phyloP scores from a whole-genome alignment of 106 monocot genomes.

The Amphibolis antarctica region DNA sequence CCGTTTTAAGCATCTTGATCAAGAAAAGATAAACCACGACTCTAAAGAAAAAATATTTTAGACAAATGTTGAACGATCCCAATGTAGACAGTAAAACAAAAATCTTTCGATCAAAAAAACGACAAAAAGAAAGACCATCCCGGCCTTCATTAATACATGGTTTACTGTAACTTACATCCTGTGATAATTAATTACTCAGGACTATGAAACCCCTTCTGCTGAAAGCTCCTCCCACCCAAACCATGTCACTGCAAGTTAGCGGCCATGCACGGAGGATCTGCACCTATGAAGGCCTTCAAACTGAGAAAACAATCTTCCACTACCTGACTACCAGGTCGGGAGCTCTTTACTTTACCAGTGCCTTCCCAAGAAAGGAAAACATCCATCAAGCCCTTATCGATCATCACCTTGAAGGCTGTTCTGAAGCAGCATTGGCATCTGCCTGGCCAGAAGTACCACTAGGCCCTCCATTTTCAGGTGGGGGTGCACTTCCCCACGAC shows the following conservation, averaged over 20 bases:
- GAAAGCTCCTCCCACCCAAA: background rate
- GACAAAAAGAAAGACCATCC: background rate
- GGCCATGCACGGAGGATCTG: background rate
- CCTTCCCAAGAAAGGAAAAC: background rate
- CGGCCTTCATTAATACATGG: background rate
- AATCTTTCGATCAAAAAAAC: background rate
- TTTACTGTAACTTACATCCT: background rate
- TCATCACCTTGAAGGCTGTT: constrained; percentile 12
- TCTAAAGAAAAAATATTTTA: background rate
- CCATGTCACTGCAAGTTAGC: background rate
- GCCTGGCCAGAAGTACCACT: constrained; percentile 18
- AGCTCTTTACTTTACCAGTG: background rate
- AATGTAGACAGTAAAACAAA: background rate
- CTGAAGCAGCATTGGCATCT: constrained; percentile 1
- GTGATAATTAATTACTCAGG: constrained; percentile 3
- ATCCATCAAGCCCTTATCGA: background rate
- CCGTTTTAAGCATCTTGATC: no score
- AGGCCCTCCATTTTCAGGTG: constrained; percentile 20
- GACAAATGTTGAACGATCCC: background rate
- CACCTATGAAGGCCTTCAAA: background rate
- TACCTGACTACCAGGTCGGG: background rate
- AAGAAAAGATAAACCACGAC: no score
- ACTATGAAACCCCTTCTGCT: background rate
- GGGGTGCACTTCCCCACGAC: constrained; percentile 30
- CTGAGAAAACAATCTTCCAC: background rate